A percentile compares a stretch with the other conserved stretches of the same genome.
Evolutionary conservation across 768 basidiomycete genomes (phyloP).

Genomic region (Leccinum uliginosum): DNA sequence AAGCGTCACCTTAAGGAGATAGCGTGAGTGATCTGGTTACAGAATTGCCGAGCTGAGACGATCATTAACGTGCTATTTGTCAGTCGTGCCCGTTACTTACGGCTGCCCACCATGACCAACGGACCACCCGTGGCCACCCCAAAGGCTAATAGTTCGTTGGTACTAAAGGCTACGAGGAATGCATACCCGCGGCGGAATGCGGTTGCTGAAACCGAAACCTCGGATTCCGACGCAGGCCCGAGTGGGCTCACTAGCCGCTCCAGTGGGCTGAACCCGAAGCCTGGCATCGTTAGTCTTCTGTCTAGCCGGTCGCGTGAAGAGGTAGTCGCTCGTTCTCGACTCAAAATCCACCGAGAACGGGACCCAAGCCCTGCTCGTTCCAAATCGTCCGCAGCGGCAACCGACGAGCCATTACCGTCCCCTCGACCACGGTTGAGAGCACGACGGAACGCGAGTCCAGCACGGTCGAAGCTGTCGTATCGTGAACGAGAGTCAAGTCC

Average conservation of each 20-base stretch:
- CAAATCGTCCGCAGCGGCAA: slow-evolving; percentile 17
- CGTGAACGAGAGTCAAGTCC: slow-evolving; percentile 24
- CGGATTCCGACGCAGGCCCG: slow-evolving; percentile 28
- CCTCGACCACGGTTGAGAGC: slow-evolving; percentile 33
- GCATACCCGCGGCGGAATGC: slow-evolving; percentile 28
- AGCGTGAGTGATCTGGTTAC: slow-evolving; percentile 53
- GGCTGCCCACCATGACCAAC: slow-evolving; percentile 56
- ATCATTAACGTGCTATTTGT: slow-evolving; percentile 23
- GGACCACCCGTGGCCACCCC: slow-evolving; percentile 29
- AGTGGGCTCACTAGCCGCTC: slow-evolving; percentile 23
- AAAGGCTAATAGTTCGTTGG: slow-evolving; percentile 26
- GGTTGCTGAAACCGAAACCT: slow-evolving; percentile 28
- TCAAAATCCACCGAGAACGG: slow-evolving; percentile 25
- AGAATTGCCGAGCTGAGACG: slow-evolving; percentile 12
- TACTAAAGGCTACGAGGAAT: slow-evolving; percentile 27
- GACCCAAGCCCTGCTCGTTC: slow-evolving; percentile 33
- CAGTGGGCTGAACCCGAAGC: slow-evolving; percentile 24
- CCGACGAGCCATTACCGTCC: slow-evolving; percentile 23
- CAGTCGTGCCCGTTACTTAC: slow-evolving; percentile 80
- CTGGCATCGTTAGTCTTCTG: slow-evolving; percentile 38
- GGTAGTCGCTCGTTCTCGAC: slow-evolving; percentile 22
- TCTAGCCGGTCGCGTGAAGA: slow-evolving; percentile 30
- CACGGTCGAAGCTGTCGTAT: slow-evolving; percentile 30
- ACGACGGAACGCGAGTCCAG: slow-evolving; percentile 39
- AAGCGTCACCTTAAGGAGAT: slow-evolving; percentile 77